These are phyloP conservation scores for Lepidopterella palustris DNA, from an alignment of 495 filamentous ascomycete species.

Conservation along the genomic window DNA sequence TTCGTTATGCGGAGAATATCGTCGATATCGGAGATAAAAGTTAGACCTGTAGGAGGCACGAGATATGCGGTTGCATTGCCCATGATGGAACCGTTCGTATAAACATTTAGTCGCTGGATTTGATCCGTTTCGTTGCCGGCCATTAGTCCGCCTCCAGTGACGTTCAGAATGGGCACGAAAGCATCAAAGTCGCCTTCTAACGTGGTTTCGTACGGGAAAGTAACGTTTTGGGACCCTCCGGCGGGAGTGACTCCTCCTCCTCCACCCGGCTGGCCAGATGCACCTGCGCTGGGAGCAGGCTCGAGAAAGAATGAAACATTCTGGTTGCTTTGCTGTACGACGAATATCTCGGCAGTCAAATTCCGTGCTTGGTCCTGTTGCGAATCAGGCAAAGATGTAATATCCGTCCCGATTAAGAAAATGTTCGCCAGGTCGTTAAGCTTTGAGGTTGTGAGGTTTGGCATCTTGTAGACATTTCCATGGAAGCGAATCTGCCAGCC, in stretches of 20 bases:
- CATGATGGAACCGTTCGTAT: slow-evolving; percentile 50
- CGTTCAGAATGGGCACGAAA: slow-evolving; percentile 53
- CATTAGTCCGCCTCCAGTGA: slow-evolving; percentile 44
- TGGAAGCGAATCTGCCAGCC: slow-evolving; percentile 73
- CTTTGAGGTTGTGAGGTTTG: slow-evolving; percentile 54
- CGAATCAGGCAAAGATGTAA: slow-evolving; percentile 50
- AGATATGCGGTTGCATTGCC: slow-evolving; percentile 75
- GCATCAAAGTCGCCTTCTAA: slow-evolving; percentile 62
- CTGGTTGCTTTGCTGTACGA: slow-evolving; percentile 59
- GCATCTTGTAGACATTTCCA: slow-evolving; percentile 73
- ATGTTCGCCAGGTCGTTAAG: slow-evolving; percentile 61
- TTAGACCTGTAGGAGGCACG: slow-evolving; percentile 58
- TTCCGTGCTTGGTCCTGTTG: slow-evolving; percentile 64
- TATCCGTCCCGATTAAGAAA: slow-evolving; percentile 58
- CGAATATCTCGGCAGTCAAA: slow-evolving; percentile 61
- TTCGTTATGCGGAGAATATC: slow-evolving; percentile 78
- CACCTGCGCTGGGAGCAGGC: slow-evolving; percentile 45
- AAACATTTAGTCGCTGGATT: slow-evolving; percentile 61
- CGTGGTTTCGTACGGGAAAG: slow-evolving; percentile 53
- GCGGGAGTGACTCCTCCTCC: slow-evolving; percentile 46
- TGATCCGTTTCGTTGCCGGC: slow-evolving; percentile 54
- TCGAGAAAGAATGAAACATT: slow-evolving; percentile 59
- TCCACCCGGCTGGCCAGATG: slow-evolving; percentile 46
- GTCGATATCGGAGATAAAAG: slow-evolving; percentile 69
- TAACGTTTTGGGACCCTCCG: slow-evolving; percentile 52